Conservation (phyloP, 192 early-diverging fungal species). For the Funneliformis mosseae region DNA sequence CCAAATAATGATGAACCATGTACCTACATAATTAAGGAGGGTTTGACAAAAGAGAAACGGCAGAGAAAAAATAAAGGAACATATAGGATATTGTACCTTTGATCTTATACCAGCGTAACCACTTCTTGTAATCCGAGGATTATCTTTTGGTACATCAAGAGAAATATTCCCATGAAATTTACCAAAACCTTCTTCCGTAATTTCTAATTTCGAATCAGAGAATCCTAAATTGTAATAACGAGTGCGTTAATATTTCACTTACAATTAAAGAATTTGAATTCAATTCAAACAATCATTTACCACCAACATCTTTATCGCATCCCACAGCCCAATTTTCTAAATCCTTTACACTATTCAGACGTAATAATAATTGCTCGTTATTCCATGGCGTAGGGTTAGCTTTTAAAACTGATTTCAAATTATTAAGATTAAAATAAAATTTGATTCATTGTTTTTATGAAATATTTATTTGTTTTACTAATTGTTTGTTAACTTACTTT, state of each 20-base stretch:
- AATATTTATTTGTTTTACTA: not conserved
- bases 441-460: too few relatives aligned
- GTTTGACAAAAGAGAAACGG: not conserved
- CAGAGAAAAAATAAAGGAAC: not conserved
- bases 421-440: not conserved
- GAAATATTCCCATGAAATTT: conserved; percentile 84
- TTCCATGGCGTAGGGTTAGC: conserved; percentile 54
- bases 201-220: conserved; percentile 75
- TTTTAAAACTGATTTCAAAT: not conserved
- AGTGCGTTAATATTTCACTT: not conserved
- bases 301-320: conserved; percentile 90
- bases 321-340: conserved; percentile 80
- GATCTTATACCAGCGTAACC: conserved; percentile 93
- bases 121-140: conserved; percentile 63
- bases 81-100: conserved; percentile 52
- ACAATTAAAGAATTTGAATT: not conserved
- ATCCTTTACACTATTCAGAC: conserved; percentile 62
- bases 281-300: conserved; percentile 35
- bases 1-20: conserved; percentile 65
- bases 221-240: conserved; percentile 50
- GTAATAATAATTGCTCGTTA: conserved; percentile 70
- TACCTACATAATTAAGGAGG: conserved; percentile 50
- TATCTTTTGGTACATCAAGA: conserved; percentile 72
- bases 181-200: conserved; percentile 60
- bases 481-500: conserved; percentile 13